Percentiles rank a stretch among this genome's conserved stretches.
Conservation (phyloP, 306 rosid genomes). For the Dryas drummondii region DNA sequence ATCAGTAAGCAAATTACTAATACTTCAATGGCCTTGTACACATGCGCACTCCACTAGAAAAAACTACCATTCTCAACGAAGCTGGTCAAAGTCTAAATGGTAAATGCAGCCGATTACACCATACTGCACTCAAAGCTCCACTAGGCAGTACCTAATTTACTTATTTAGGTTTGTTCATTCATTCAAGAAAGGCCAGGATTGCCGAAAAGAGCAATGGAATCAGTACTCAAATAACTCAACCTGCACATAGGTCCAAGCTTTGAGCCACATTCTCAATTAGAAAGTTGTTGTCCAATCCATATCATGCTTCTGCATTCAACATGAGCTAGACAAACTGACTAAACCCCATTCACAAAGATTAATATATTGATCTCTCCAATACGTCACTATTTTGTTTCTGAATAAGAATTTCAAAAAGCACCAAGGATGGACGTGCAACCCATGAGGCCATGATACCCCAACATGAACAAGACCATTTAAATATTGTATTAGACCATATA, state of each 20-base stretch:
- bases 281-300: neutral
- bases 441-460: neutral
- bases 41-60: no score
- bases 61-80: neutral
- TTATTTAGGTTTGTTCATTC: neutral
- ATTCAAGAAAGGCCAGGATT: neutral
- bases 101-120: neutral
- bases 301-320: neutral
- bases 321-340: neutral
- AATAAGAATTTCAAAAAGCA: neutral
- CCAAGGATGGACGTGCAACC: no score
- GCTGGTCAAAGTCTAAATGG: neutral
- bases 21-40: no score
- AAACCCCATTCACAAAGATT: neutral
- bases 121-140: neutral
- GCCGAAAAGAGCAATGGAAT: neutral
- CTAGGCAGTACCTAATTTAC: neutral
- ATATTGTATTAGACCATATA: neutral
- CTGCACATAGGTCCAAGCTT: neutral
- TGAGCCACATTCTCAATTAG: neutral
- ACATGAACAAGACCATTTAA: constrained; percentile 1
- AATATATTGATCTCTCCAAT: neutral
- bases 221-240: neutral
- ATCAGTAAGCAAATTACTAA: no score
- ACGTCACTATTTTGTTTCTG: neutral